A percentile compares a stretch with the other conserved stretches of the same genome.
phyloP scores from a whole-genome alignment of 2,329 filamentous ascomycete genomes.

The Zymoseptoria passerinii region DNA sequence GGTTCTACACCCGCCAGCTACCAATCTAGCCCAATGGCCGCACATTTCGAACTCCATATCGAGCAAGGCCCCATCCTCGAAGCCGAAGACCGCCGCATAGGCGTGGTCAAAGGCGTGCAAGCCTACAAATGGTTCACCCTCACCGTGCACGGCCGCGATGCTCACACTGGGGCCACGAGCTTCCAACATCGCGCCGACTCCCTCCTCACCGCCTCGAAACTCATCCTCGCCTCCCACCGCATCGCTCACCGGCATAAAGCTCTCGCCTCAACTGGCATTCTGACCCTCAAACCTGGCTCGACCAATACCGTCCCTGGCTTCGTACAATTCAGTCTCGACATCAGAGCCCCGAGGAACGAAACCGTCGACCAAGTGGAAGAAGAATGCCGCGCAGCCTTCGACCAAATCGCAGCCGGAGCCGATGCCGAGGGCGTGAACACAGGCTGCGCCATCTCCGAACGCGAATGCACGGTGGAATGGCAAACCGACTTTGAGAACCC shows the following conservation, averaged over 20 bases:
- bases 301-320: constrained; percentile 66
- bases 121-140: constrained; percentile 68
- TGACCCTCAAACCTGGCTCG: constrained; percentile 57
- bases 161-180: constrained; percentile 68
- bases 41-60: constrained; percentile 78
- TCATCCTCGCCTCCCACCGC: constrained; percentile 59
- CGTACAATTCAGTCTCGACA: constrained; percentile 61
- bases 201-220: constrained; percentile 56
- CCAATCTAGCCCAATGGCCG: constrained; percentile 56
- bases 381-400: constrained; percentile 51
- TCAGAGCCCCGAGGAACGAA: constrained; percentile 51
- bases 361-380: constrained; percentile 51
- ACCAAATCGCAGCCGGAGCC: constrained; percentile 49
- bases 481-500: constrained; percentile 53
- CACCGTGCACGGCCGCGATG: constrained; percentile 57
- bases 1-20: constrained; percentile 51
- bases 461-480: constrained; percentile 48
- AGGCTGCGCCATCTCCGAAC: constrained; percentile 33
- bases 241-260: constrained; percentile 53
- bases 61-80: constrained; percentile 75
- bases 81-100: constrained; percentile 53
- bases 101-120: constrained; percentile 64
- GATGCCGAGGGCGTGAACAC: constrained; percentile 42
- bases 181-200: constrained; percentile 60
- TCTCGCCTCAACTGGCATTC: constrained; percentile 61